Percentiles rank a stretch among this genome's conserved stretches.
These are phyloP conservation scores for Pleurotus ostreatus DNA, from an alignment of 768 basidiomycete species.

Conservation along the genomic window DNA sequence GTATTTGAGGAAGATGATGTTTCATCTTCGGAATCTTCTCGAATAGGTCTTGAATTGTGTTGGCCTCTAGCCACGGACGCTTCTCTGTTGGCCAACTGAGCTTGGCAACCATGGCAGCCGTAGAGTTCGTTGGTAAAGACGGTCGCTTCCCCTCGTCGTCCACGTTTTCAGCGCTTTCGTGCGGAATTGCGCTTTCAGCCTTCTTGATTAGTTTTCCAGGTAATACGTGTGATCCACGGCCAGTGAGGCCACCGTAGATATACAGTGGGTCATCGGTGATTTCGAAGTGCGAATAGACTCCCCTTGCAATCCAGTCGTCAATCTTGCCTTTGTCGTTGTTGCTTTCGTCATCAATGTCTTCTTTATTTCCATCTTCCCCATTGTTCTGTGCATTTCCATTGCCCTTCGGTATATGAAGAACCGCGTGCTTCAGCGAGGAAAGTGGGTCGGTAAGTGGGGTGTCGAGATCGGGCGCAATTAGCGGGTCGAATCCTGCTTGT, in stretches of 20 bases:
- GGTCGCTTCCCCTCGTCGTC: neutral
- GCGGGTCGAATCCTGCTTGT: neutral
- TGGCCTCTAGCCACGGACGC: conserved; percentile 10
- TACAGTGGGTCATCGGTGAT: conserved; percentile 4
- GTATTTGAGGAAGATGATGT: conserved; percentile 13
- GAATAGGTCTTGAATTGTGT: conserved; percentile 6
- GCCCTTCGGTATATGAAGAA: neutral
- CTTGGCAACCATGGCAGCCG: conserved; percentile 8
- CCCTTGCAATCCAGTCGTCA: neutral
- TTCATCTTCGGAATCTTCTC: conserved; percentile 9
- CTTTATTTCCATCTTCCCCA: no score
- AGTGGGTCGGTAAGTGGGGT: neutral
- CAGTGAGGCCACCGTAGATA: conserved; percentile 10
- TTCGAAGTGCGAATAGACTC: neutral
- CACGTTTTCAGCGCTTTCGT: neutral
- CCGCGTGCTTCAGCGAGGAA: neutral
- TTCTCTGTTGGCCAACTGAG: conserved; percentile 13
- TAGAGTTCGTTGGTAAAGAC: neutral
- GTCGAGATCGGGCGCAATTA: neutral
- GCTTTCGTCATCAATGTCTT: neutral
- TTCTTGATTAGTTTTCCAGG: neutral
- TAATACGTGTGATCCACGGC: conserved; percentile 16
- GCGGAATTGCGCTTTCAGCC: neutral
- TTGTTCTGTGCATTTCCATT: neutral
- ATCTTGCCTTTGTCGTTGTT: neutral